phyloP scores from a whole-genome alignment of 1,284 basidiomycete genomes.

The Coniferiporia weirii region DNA sequence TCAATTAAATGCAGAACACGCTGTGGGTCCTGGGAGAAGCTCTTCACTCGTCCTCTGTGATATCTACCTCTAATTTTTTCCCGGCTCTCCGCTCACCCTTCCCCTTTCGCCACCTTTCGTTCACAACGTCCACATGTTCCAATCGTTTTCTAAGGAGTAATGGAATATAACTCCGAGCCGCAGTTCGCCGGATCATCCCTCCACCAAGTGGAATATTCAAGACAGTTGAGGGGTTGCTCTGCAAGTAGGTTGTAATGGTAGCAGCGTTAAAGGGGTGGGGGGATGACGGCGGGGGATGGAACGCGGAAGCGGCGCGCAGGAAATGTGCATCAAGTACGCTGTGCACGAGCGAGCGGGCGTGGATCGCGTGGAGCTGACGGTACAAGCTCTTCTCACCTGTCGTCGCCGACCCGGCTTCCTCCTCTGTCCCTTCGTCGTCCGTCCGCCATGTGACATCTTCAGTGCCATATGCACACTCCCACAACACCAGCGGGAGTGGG shows the following conservation, averaged over 20 bases:
- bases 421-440: slow-evolving; percentile 33
- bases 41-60: slow-evolving; percentile 14
- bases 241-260: not conserved
- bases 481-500: slow-evolving; percentile 85
- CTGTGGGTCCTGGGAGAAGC: too few relatives aligned
- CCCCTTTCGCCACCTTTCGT: slow-evolving; percentile 71
- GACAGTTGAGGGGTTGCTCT: slow-evolving; percentile 20
- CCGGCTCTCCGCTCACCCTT: slow-evolving; percentile 42
- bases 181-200: slow-evolving; percentile 54
- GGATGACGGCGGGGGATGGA: slow-evolving; percentile 36
- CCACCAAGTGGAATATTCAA: slow-evolving; percentile 70
- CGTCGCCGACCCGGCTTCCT: slow-evolving; percentile 26
- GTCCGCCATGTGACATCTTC: slow-evolving; percentile 73
- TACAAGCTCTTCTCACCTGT: slow-evolving; percentile 40
- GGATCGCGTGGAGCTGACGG: slow-evolving; percentile 54
- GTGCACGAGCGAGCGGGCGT: slow-evolving; percentile 53
- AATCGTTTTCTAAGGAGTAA: slow-evolving; percentile 62
- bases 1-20: too few relatives aligned
- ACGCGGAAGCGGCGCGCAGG: slow-evolving; percentile 43
- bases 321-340: slow-evolving; percentile 61
- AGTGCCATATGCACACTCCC: slow-evolving; percentile 81
- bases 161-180: slow-evolving; percentile 51
- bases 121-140: slow-evolving; percentile 67
- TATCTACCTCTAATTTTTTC: slow-evolving; percentile 18
- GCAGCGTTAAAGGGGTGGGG: not conserved